Conservation (phyloP, 2,329 filamentous ascomycete species). For the Aureobasidium sp. region DNA sequence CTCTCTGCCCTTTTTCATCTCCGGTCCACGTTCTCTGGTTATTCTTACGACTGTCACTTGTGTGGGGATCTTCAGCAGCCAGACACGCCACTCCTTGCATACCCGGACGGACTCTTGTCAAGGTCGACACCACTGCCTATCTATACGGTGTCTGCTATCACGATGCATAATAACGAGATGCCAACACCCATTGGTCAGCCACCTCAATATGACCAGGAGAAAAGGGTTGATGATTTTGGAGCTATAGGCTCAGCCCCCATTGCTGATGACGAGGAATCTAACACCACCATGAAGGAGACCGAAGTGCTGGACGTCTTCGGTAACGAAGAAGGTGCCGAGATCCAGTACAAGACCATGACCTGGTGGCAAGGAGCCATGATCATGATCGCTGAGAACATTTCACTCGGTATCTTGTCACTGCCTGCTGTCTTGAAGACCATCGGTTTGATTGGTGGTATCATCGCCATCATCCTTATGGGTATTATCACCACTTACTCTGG, state of each 20-base stretch:
- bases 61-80: constrained; percentile 6
- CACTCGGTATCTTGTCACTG: constrained; percentile 49
- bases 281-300: constrained; percentile 11
- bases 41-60: constrained; percentile 9
- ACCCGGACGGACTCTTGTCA: not conserved
- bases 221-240: constrained; percentile 9
- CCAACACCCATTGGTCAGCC: constrained; percentile 4
- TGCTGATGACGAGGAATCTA: constrained; percentile 10
- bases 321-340: constrained; percentile 24
- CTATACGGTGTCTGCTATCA: not conserved
- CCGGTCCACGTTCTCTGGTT: constrained; percentile 1
- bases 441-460: constrained; percentile 47
- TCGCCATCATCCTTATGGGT: constrained; percentile 49
- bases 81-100: not conserved
- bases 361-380: constrained; percentile 39
- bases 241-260: constrained; percentile 1
- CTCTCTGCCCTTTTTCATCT: not conserved
- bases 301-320: constrained; percentile 14
- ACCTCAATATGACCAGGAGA: constrained; percentile 12
- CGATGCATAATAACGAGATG: constrained; percentile 13
- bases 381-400: constrained; percentile 54
- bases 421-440: constrained; percentile 47
- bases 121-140: not conserved
- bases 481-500: constrained; percentile 54
- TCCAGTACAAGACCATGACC: constrained; percentile 46